Evolutionary conservation across 495 filamentous ascomycete genomes (phyloP).

Genomic region (Neurospora sp.): DNA sequence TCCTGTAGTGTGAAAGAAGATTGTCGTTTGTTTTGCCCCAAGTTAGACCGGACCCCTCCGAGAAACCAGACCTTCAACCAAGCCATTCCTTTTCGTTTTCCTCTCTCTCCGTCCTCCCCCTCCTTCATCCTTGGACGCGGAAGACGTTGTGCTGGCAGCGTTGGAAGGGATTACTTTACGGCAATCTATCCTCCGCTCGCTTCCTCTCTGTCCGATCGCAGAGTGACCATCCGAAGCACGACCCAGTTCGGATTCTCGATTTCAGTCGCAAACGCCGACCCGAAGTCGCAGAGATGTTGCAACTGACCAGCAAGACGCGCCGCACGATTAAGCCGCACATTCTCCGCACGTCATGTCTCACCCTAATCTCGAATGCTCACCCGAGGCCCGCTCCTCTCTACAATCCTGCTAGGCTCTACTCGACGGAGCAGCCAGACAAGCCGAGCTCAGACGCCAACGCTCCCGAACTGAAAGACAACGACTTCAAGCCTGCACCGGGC

Average conservation of each 20-base stretch:
- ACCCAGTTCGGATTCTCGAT: neutral
- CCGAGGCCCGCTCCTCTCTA: neutral
- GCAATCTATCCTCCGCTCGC: neutral
- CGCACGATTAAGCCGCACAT: slow-evolving; percentile 4
- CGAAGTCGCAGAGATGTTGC: slow-evolving; percentile 9
- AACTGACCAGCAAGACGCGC: slow-evolving; percentile 4
- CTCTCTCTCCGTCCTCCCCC: neutral
- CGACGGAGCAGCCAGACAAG: neutral
- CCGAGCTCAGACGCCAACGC: neutral
- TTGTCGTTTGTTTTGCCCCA: neutral
- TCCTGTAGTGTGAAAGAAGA: neutral
- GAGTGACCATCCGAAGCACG: neutral
- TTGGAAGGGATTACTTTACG: neutral
- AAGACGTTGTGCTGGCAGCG: neutral
- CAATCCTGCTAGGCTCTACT: slow-evolving; percentile 2
- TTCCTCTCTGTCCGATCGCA: neutral
- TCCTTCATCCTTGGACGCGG: neutral
- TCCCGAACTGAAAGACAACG: neutral
- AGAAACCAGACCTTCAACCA: neutral
- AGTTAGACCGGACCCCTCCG: neutral
- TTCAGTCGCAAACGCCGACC: neutral
- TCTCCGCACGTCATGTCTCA: slow-evolving; percentile 17
- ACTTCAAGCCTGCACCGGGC: neutral
- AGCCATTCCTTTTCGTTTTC: neutral
- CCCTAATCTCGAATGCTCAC: slow-evolving; percentile 2